Base-by-base conservation (phyloP, 345 rosid genomes). In the Bruguiera gymnorhiza region DNA sequence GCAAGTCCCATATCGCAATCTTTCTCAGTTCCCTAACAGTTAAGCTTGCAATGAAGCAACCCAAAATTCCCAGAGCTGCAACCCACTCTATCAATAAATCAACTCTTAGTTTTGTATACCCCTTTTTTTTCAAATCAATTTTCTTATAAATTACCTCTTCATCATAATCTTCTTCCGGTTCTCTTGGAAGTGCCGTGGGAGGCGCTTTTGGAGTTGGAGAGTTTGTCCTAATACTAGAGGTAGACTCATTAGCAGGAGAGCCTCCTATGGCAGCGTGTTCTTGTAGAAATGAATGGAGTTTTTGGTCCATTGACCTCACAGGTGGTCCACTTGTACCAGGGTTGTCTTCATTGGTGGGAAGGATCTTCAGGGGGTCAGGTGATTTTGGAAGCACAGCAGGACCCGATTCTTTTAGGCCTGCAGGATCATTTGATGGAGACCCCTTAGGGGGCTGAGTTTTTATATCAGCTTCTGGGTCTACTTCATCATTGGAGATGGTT, bases 41-140 rank as follows among this genome's bases (percentile, higher is more conserved):
- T 61, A 86, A 83, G 77, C 89, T 82, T 75, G 87, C 88, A 23
- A 86, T 71, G 64, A 88, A 62, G 70, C 79, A 60, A 6, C 73
- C 76, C 3, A 76, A 60, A 51, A 86, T 73, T 66, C 24, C 53
- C 32, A 67, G 6, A 61, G 82, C 80, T 13, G 78, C 30, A 9
- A 75, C 18, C 74, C 87, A 82, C 83, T 91, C 84, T 8, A 88
- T n/a, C n/a, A n/a, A n/a, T n/a, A n/a, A n/a, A n/a, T n/a, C n/a
- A n/a, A n/a, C n/a, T n/a, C n/a, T n/a, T n/a, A n/a, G n/a, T n/a
- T n/a, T 27, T 34, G 67, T 73, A 30, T 69, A 74, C 69, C 81
- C 84, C 27, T 77, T 74, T 70, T 77, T 77, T 68, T 72, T 75
- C 72, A 66, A 62, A 76, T 83, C 81, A 64, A 87, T 89, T 75